Conservation (phyloP, 164 flowering plant genomes). For the grape (Vitis vinifera) region DNA sequence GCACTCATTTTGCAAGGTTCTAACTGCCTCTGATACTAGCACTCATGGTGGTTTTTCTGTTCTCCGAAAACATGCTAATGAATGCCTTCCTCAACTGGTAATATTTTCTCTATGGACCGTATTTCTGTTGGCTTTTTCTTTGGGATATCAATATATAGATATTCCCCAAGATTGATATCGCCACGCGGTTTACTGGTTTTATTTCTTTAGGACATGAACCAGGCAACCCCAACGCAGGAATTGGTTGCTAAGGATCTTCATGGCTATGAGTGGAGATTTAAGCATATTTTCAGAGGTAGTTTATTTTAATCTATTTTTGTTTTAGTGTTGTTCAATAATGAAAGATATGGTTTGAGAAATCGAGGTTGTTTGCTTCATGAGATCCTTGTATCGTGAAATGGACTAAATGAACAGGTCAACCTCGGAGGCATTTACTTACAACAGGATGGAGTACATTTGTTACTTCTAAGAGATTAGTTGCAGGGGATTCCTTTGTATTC, state of each 20-base stretch:
- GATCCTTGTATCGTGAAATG: not conserved
- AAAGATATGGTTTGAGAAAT: not conserved
- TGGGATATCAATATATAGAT: not conserved
- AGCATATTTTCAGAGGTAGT: conserved; percentile 84
- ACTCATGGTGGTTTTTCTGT: conserved; percentile 82
- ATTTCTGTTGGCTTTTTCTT: not conserved
- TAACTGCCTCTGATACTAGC: conserved; percentile 74
- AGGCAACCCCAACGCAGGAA: conserved; percentile 75
- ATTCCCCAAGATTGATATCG: no score
- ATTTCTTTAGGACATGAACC: conserved; percentile 63
- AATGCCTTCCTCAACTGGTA: conserved; percentile 72
- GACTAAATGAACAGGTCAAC: conserved; percentile 64
- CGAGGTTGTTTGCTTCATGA: no score
- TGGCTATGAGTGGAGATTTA: conserved; percentile 80
- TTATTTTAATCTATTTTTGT: conserved; percentile 1
- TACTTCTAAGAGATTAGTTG: conserved; percentile 81
- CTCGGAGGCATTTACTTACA: conserved; percentile 91
- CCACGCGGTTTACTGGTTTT: not conserved
- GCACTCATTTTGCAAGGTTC: conserved; percentile 59
- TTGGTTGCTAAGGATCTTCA: conserved; percentile 80
- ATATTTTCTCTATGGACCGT: not conserved
- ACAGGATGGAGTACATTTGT: conserved; percentile 99
- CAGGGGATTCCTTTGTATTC: conserved; percentile 95
- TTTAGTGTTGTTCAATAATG: not conserved
- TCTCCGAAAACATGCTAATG: conserved; percentile 68